Conservation (phyloP, 768 basidiomycete genomes). For the Mycena venus region DNA sequence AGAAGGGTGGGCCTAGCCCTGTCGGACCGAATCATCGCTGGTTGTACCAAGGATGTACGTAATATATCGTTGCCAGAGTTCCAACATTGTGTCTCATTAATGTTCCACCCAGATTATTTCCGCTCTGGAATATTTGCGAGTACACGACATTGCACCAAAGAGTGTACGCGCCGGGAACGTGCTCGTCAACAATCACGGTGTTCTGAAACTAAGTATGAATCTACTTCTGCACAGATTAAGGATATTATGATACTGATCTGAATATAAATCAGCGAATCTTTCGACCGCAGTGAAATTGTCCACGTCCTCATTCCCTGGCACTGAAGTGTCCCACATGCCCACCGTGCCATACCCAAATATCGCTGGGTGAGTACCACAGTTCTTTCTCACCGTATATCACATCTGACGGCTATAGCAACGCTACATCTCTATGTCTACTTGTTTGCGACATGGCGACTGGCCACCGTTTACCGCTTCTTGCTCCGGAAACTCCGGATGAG, state of each 20-base stretch:
- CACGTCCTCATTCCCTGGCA: not conserved
- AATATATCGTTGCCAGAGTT: not conserved
- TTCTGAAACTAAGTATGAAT: slow-evolving; percentile 65
- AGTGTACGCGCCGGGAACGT: slow-evolving; percentile 70
- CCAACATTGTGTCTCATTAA: not conserved
- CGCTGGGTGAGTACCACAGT: not conserved
- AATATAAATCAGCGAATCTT: slow-evolving; percentile 11
- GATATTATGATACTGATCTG: not conserved
- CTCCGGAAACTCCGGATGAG: not conserved
- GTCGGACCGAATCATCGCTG: slow-evolving; percentile 60
- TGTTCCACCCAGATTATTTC: slow-evolving; percentile 53
- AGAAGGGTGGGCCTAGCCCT: slow-evolving; percentile 57
- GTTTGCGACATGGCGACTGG: slow-evolving; percentile 66
- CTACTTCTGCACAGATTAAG: not conserved
- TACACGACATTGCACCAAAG: slow-evolving; percentile 62
- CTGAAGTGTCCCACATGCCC: not conserved
- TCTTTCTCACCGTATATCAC: not conserved
- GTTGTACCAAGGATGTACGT: slow-evolving; percentile 66
- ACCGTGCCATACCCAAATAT: not conserved
- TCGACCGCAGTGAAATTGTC: not conserved
- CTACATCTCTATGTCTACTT: slow-evolving; percentile 65
- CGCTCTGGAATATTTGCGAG: slow-evolving; percentile 62
- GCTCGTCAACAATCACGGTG: slow-evolving; percentile 59
- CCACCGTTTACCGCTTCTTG: slow-evolving; percentile 57
- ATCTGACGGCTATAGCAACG: slow-evolving; percentile 44